Base-by-base conservation (phyloP, 2,329 filamentous ascomycete genomes). In the Pseudogymnoascus verrucosus region DNA sequence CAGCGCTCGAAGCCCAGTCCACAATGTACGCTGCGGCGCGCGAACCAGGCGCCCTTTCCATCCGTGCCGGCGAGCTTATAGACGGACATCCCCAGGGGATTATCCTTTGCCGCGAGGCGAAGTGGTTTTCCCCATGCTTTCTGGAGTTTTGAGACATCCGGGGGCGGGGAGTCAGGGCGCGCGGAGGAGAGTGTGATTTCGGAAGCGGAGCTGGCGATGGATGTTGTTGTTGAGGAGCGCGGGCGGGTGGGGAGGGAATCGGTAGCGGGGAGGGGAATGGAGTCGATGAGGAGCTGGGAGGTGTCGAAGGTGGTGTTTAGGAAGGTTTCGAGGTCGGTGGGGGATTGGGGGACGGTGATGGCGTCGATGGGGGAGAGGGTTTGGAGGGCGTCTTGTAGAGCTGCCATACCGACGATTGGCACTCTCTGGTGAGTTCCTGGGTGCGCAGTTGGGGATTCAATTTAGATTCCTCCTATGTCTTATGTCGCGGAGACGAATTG, bases 1-100 rank as follows among this genome's bases (percentile, higher is more conserved):
- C 91, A 96, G 72, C 85, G 87, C 19, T 84, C 82, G 74, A 96
- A 96, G 0, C 86, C 80, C 19, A 96, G 74, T 0, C 88, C 90
- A 69, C 89, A 86, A 71, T 97, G 92, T 19, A 96, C 80, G 72
- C 91, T 96, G 60, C 89, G 81, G 63, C 93, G 80, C 23, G 91
- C 91, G 75, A 97, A 98, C 93, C 93, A 98, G 6, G 89, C 82
- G 1, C 93, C 93, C 67, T 88, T 88, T 39, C 91, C 87, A 74
- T 98, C 93, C 69, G 90, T 88, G 2, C 88, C 85, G 0, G 82
- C 78, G 65, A 95, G 81, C 74, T 96, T 96, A 78, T 89, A 96
- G 23, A 97, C 86, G 63, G 80, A 82, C 66, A 97, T 87, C 0
- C 82, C 86, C 7, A 91, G 79, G 0, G 91, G 89, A 71, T 96